Percentiles rank a stretch among this genome's conserved stretches.
Conservation (phyloP, 768 basidiomycete genomes). For the Thelephora aurantiotincta region DNA sequence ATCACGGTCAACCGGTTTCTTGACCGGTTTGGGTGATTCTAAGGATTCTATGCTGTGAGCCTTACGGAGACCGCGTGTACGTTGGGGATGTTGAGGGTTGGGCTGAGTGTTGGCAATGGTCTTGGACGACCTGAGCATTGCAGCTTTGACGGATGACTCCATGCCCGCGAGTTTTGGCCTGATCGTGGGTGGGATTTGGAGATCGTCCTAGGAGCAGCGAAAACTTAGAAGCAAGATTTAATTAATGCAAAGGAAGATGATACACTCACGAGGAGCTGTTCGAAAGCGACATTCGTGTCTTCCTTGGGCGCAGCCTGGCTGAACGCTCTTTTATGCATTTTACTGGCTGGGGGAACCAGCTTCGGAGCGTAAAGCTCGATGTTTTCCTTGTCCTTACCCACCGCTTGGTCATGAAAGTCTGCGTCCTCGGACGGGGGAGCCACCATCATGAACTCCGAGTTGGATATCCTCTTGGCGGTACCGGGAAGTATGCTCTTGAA, state of each 20-base stretch:
- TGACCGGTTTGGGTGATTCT: conserved; percentile 31
- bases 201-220: conserved; percentile 48
- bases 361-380: conserved; percentile 24
- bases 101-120: conserved; percentile 33
- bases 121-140: conserved; percentile 81
- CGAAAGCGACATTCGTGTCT: conserved; percentile 59
- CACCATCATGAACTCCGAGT: conserved; percentile 62
- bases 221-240: neutral
- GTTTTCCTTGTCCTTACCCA: conserved; percentile 51
- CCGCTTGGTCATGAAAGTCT: conserved; percentile 4
- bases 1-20: conserved; percentile 22
- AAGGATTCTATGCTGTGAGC: conserved; percentile 66
- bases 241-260: neutral
- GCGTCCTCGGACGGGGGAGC: conserved; percentile 31
- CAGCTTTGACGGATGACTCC: conserved; percentile 78
- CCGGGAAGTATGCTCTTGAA: conserved; percentile 61
- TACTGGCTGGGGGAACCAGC: conserved; percentile 10
- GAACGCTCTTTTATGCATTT: conserved; percentile 27
- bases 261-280: conserved; percentile 57
- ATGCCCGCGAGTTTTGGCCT: conserved; percentile 70
- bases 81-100: conserved; percentile 26
- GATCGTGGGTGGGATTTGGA: conserved; percentile 71
- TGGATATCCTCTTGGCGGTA: conserved; percentile 46
- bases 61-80: conserved; percentile 47
- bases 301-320: conserved; percentile 28